Percentiles rank a stretch among this genome's conserved stretches.
These are phyloP conservation scores for Hypomyces perniciosus DNA, from an alignment of 2,329 filamentous ascomycete genomes.

Conservation along the genomic window DNA sequence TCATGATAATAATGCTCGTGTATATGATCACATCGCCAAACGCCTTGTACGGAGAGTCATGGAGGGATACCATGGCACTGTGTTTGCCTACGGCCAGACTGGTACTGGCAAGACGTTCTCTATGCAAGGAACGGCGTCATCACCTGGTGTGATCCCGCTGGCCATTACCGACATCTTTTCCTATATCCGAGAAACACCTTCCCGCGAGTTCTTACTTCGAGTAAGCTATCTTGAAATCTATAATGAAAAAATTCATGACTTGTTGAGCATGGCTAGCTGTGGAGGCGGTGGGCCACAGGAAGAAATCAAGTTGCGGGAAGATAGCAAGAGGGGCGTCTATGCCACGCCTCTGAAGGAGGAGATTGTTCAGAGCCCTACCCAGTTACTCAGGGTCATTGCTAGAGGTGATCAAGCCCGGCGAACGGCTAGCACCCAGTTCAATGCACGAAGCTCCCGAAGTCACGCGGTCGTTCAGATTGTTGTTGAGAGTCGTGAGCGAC, in stretches of 20 bases:
- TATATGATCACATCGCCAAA: slow-evolving; percentile 93
- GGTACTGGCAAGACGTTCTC: slow-evolving; percentile 98
- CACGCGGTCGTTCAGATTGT: slow-evolving; percentile 98
- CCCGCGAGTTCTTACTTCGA: slow-evolving; percentile 85
- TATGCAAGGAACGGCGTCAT: slow-evolving; percentile 96
- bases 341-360: slow-evolving; percentile 95
- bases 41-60: slow-evolving; percentile 92
- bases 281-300: slow-evolving; percentile 61
- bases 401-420: slow-evolving; percentile 85
- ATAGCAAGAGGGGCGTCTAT: slow-evolving; percentile 94
- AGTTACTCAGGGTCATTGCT: slow-evolving; percentile 89
- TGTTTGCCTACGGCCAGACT: slow-evolving; percentile 98
- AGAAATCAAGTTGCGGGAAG: slow-evolving; percentile 95
- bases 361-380: slow-evolving; percentile 96
- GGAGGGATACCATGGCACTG: slow-evolving; percentile 98
- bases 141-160: slow-evolving; percentile 91
- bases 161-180: slow-evolving; percentile 99
- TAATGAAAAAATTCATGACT: slow-evolving; percentile 94
- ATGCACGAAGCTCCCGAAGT: slow-evolving; percentile 91
- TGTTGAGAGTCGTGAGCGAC: slow-evolving; percentile 88
- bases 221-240: slow-evolving; percentile 99
- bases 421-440: slow-evolving; percentile 94
- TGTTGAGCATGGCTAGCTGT: slow-evolving; percentile 67
- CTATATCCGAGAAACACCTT: slow-evolving; percentile 94
- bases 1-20: slow-evolving; percentile 87